Evolutionary conservation across 2,329 filamentous ascomycete genomes (phyloP), one percentile per base, ranked within the genome.

Genomic region (Aspergillus udagawae): DNA sequence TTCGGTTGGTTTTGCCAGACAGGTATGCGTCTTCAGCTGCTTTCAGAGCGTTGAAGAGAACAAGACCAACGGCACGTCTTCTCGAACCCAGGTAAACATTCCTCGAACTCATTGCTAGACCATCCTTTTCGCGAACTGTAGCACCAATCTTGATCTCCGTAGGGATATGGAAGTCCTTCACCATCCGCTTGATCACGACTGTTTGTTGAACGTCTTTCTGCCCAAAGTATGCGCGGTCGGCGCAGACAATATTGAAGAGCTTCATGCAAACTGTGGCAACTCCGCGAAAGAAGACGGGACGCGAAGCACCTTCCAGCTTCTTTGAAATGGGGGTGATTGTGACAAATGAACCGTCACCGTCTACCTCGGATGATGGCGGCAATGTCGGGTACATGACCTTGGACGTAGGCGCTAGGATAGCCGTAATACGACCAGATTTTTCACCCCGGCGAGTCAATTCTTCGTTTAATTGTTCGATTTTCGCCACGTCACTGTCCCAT

Each of bases 171-270:
- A 99, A 92, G 73, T 99, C 94, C 63, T 86, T 82, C 32, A 97
- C 89, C 84, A 99, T 86, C 48, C 89, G 86, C 67, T 85, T 87
- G 67, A 99, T 90, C 10, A 99, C 84, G 20, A 96, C 90, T 0
- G 92, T 96, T 77, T 99, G 94, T 79, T 99, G 94, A 21, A 97
- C 86, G 73, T 99, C 94, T 77, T 99, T 99, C 75, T 97, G 94
- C 3, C 94, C 94, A 78, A 99, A 97, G 77, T 96, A 94, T 4
- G 91, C 90, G 48, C 83, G 83, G 56, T 92, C 88, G 3, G 91
- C 88, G 62, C 85, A 82, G 49, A 91, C 86, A 54, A 92, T 90
- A 68, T 92, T 92, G 77, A 95, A 93, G 14, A 95, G 77, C 76
- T 95, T 99, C 84, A 93, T 94, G 78, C 92, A 97, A 1, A 99